Evolutionary conservation across 2,329 filamentous ascomycete species (phyloP).

Genomic region (Talaromyces atroroseus): DNA sequence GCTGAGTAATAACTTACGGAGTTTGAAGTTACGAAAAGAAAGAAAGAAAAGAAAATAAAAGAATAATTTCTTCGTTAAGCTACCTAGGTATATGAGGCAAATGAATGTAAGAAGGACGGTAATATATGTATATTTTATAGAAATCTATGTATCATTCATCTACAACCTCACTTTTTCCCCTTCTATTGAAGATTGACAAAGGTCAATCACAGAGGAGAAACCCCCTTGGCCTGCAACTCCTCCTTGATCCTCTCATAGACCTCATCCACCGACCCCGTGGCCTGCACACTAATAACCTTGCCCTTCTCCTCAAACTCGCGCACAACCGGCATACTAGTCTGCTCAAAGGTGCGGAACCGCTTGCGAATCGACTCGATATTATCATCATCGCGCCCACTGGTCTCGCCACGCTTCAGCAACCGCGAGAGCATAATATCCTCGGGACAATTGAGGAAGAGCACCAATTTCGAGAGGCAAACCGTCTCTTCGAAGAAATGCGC

Average conservation of each 20-base stretch:
- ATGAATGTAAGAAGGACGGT: too few species aligned
- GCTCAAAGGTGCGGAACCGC: conserved; percentile 87
- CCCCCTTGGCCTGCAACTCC: conserved; percentile 42
- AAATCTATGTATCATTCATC: too few species aligned
- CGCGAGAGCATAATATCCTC: conserved; percentile 82
- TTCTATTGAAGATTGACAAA: too few species aligned
- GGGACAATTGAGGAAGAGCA: conserved; percentile 90
- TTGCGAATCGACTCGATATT: conserved; percentile 95
- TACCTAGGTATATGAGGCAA: too few species aligned
- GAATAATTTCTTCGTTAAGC: too few species aligned
- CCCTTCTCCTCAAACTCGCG: conserved; percentile 71
- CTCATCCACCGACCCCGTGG: conserved; percentile 61
- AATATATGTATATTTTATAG: too few species aligned
- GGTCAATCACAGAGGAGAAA: too few species aligned
- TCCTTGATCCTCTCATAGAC: conserved; percentile 54
- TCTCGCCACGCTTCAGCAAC: conserved; percentile 84
- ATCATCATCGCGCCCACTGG: conserved; percentile 84
- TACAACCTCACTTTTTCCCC: too few species aligned
- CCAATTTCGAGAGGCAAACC: conserved; percentile 77
- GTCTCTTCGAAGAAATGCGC: conserved; percentile 86
- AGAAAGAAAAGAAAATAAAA: too few species aligned
- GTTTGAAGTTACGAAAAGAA: too few species aligned
- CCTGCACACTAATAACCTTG: conserved; percentile 74
- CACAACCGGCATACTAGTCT: conserved; percentile 97
- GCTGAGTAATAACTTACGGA: too few species aligned